Evolutionary conservation across 1,139 yeast species (phyloP).

Genomic region (Trichomonascaceae sp.): DNA sequence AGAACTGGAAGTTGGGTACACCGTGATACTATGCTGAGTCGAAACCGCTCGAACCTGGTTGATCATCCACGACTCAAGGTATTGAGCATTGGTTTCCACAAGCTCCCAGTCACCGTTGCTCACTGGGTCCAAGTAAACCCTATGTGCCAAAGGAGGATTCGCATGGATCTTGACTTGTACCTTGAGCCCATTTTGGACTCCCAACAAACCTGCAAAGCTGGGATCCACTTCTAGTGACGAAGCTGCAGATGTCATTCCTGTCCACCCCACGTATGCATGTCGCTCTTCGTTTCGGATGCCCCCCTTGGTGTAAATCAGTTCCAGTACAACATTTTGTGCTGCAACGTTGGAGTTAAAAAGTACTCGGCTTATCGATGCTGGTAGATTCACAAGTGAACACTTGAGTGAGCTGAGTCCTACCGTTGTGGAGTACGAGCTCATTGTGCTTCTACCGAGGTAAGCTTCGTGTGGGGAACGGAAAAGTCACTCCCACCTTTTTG

Average conservation of each 20-base stretch:
- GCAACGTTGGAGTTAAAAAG: slow-evolving; percentile 42
- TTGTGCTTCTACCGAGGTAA: too few species aligned
- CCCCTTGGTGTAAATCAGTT: slow-evolving; percentile 26
- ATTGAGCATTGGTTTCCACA: slow-evolving; percentile 70
- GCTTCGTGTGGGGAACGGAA: too few species aligned
- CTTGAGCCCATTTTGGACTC: slow-evolving; percentile 32
- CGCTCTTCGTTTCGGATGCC: slow-evolving; percentile 16
- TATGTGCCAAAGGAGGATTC: slow-evolving; percentile 38
- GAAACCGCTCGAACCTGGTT: slow-evolving; percentile 74
- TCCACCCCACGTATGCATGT: slow-evolving; percentile 61
- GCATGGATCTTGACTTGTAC: slow-evolving; percentile 30
- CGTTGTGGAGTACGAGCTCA: slow-evolving; percentile 18
- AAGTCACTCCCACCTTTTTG: too few species aligned
- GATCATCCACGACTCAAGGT: slow-evolving; percentile 60
- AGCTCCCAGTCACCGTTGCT: slow-evolving; percentile 82
- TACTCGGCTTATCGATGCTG: slow-evolving; percentile 35
- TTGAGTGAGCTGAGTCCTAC: slow-evolving; percentile 29
- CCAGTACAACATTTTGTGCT: slow-evolving; percentile 52
- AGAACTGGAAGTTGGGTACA: slow-evolving; percentile 57
- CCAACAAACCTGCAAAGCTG: slow-evolving; percentile 33
- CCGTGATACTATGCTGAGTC: slow-evolving; percentile 45
- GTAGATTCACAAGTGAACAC: slow-evolving; percentile 48
- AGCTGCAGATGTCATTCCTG: slow-evolving; percentile 44
- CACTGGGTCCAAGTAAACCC: slow-evolving; percentile 66
- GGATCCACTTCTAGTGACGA: slow-evolving; percentile 41